A percentile compares a stretch with the other conserved stretches of the same genome.
Conservation (phyloP, 495 filamentous ascomycete species). For the Gamarada debralockiae region DNA sequence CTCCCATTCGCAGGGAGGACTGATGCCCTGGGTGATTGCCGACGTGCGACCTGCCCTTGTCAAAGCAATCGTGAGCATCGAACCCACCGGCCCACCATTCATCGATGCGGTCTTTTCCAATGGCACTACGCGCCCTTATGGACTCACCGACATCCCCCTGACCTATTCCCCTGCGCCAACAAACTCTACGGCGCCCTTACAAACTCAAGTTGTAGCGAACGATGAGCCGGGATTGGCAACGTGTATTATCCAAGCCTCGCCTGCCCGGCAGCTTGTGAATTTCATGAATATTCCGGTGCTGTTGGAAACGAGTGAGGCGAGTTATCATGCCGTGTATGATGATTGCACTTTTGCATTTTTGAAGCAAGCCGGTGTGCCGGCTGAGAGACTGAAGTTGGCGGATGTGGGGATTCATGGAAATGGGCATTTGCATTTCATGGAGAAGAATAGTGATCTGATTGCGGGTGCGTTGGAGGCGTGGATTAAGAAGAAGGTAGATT, state of each 20-base stretch:
- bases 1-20: constrained; percentile 50
- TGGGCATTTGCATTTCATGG: constrained; percentile 56
- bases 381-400: constrained; percentile 40
- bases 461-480: constrained; percentile 38
- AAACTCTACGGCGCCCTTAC: constrained; percentile 2
- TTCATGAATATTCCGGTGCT: constrained; percentile 41
- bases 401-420: constrained; percentile 45
- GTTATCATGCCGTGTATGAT: constrained; percentile 54
- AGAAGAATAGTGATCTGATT: constrained; percentile 54
- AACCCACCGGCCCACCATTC: constrained; percentile 49
- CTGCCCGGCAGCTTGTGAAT: constrained; percentile 46
- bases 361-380: constrained; percentile 48
- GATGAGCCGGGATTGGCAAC: constrained; percentile 27
- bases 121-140: constrained; percentile 30
- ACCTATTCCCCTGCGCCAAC: constrained; percentile 40
- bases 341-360: constrained; percentile 51
- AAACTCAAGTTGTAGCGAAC: constrained; percentile 17
- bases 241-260: constrained; percentile 43
- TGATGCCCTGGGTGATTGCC: constrained; percentile 43
- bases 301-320: constrained; percentile 48
- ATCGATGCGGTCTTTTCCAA: constrained; percentile 6
- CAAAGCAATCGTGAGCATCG: constrained; percentile 44
- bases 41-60: constrained; percentile 44
- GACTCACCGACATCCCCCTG: constrained; percentile 45
- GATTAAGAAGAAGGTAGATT: constrained; percentile 27